Base-by-base conservation (phyloP, 1,139 yeast genomes). In the Yamadazyma atlantica region DNA sequence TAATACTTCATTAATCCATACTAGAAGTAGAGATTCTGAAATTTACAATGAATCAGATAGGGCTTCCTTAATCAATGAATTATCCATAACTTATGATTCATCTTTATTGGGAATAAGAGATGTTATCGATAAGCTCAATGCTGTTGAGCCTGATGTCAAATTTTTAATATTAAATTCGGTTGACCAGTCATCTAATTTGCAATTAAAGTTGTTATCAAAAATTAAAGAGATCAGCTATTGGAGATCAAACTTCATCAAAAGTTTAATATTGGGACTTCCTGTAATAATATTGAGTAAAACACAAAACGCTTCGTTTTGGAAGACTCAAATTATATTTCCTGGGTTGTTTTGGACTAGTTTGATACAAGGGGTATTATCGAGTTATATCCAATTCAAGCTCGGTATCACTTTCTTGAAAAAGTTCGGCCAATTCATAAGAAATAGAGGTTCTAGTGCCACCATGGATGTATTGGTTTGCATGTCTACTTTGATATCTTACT, bases 381-480 rank as follows among this genome's bases (percentile, higher is more conserved):
- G 82, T 1, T 85, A 83, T 48, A 70, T 90, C 32, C 92, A 87
- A 54, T 78, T 85, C 50, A 66, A 73, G 21, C 74, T 81, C 43
- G 97, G 85, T 1, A 53, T 64, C 8, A 70, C 73, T 26, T 92
- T 88, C 53, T 78, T 80, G 57, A 66, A 61, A 35, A 82, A 86
- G 42, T 78, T 94, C 9, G 69, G 63, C 51, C 75, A 73, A 34
- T 83, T 95, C n/a, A 45, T 89, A 13, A 66, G 66, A 39, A 88
- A 85, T 49, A 73, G 80, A 6, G 73, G 85, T 18, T 53, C 46
- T 29, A 64, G 61, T 34, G 96, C 97, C n/a, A 89, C 94, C 15
- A 94, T 94, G 98, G 98, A 94, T 60, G 88, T 90, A 2, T 70
- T 94, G 44, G 92, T 94, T 26, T 81, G 86, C 40, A 69, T 86